These are phyloP conservation scores for Wickerhamomyces sp. DNA, from an alignment of 1,139 yeast genomes.

Conservation along the genomic window DNA sequence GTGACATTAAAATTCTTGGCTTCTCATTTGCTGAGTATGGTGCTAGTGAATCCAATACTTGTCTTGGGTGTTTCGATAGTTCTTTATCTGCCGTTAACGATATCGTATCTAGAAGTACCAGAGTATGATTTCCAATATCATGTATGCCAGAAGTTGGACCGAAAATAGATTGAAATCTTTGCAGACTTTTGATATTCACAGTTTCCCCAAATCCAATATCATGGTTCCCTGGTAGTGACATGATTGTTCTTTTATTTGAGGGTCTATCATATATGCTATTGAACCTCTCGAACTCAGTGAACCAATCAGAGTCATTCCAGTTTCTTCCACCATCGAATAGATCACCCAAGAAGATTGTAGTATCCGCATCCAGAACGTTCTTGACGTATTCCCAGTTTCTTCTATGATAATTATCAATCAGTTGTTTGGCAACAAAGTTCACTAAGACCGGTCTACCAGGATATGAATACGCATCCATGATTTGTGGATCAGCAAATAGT, in stretches of 20 bases:
- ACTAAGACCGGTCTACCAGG: conserved; percentile 47
- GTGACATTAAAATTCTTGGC: conserved; percentile 72
- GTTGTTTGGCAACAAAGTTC: conserved; percentile 40
- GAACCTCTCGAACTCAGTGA: conserved; percentile 67
- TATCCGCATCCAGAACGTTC: conserved; percentile 60
- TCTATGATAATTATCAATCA: conserved; percentile 68
- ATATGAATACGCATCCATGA: conserved; percentile 73
- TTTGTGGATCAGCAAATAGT: conserved; percentile 87
- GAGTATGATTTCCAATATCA: conserved; percentile 68
- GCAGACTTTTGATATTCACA: conserved; percentile 44
- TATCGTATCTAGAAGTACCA: conserved; percentile 76
- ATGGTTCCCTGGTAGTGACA: conserved; percentile 86
- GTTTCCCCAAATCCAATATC: conserved; percentile 89
- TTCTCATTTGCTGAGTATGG: conserved; percentile 24
- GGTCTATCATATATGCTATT: conserved; percentile 53
- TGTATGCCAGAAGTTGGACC: conserved; percentile 62
- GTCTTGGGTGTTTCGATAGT: conserved; percentile 38
- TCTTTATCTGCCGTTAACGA: conserved; percentile 41
- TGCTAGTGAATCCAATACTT: conserved; percentile 32
- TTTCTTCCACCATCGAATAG: conserved; percentile 93
- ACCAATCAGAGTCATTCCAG: conserved; percentile 72
- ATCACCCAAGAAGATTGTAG: conserved; percentile 81
- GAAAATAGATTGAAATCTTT: conserved; percentile 65
- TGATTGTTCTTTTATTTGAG: conserved; percentile 41
- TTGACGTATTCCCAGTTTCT: conserved; percentile 70